phyloP scores from a whole-genome alignment of 139 green algal genomes.

The Pedinophyceae sp. region DNA sequence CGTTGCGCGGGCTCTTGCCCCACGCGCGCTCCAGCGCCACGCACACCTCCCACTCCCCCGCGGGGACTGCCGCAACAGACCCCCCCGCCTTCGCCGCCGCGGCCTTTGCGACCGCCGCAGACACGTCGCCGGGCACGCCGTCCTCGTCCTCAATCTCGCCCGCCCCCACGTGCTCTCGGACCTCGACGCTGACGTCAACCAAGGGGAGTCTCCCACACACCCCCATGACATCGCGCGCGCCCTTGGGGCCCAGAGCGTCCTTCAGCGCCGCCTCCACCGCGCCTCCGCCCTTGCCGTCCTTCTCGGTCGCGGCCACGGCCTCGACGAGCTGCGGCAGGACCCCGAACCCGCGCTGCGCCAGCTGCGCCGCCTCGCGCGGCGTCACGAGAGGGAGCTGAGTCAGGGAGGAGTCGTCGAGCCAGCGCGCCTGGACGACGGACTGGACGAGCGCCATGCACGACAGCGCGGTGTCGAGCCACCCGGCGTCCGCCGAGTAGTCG shows the following conservation, averaged over 20 bases:
- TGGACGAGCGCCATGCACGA: conserved; percentile 66
- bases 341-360: conserved; percentile 17
- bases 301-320: conserved; percentile 11
- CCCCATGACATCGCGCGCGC: no score
- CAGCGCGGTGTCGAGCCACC: conserved; percentile 62
- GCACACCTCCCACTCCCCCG: conserved; percentile 23
- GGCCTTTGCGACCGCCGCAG: no score
- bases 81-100: no score
- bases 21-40: conserved; percentile 17
- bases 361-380: conserved; percentile 3
- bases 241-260: no score
- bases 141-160: not conserved
- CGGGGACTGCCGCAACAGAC: no score
- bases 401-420: conserved; percentile 49
- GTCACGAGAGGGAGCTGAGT: conserved; percentile 55
- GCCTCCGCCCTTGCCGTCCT: no score
- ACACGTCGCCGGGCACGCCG: no score
- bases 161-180: not conserved
- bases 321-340: conserved; percentile 32
- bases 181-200: no score
- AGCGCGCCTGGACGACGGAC: conserved; percentile 54
- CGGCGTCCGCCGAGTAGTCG: conserved; percentile 61
- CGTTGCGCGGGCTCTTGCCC: not conserved
- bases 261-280: no score
- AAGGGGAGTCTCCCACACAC: no score